Base-by-base conservation (phyloP, 1,139 yeast species). In the Hansenula lynferdii region DNA sequence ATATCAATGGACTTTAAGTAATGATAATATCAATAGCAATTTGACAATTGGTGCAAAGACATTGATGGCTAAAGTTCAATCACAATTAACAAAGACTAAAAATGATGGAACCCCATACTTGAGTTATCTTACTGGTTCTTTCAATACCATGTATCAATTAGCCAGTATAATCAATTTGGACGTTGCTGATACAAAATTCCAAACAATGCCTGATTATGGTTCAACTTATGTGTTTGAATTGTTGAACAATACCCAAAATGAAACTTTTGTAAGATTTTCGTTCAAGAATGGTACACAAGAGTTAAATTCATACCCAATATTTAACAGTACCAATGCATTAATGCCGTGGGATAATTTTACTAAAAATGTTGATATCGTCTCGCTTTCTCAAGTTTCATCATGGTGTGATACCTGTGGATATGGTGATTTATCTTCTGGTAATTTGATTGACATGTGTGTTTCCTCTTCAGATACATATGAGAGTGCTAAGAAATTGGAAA, bases 181-280 rank as follows among this genome's bases (percentile, higher is more conserved):
- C 46, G 36, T 47, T 26, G 50, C 49, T 18, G 56, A 60, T 35
- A 58, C 51, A 24, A 53, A 62, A 41, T 69, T 68, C 52, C 62
- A 66, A 18, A 71, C 71, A 17, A 57, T 68, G 58, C 70, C 72
- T 43, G 60, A 62, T 37, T 69, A 69, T 45, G 73, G 71, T 26
- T 50, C 70, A 18, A 56, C 67, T 6, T 53, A 60, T 34, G 71
- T 66, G 9, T 67, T 65, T 51, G 75, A 69, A 40, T 50, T 69
- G 24, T 51, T 67, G 39, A 33, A 53, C 22, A 51, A 60, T 39
- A 32, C 43, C 6, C 46, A 48, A 6, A 45, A 53, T 32, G 53
- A 52, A 22, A 40, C 47, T n/a, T 62, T 43, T 39, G 70, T 69
- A 17, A 63, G 65, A 43, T 67, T 69, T 50, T 61, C 68, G 7